phyloP scores from a whole-genome alignment of 306 rosid species.

The Ormosia emarginata region DNA sequence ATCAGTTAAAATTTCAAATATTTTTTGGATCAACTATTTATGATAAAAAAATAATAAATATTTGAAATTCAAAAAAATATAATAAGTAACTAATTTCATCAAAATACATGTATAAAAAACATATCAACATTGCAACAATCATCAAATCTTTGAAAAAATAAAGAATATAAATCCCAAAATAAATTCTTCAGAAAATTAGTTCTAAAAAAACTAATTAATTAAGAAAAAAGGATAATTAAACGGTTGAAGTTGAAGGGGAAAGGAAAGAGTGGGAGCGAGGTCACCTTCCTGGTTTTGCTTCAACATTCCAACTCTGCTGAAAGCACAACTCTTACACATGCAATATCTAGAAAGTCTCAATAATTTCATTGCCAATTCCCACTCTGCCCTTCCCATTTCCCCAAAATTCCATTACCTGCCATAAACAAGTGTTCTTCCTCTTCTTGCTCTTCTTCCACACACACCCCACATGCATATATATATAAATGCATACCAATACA shows the following conservation, averaged over 20 bases:
- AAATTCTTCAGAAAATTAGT: background rate
- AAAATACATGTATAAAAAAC: background rate
- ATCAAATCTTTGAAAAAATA: background rate
- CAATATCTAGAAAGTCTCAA: constrained; percentile 37
- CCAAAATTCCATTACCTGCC: constrained; percentile 22
- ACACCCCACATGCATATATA: constrained; percentile 28
- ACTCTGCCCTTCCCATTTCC: constrained; percentile 29
- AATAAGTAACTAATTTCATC: background rate
- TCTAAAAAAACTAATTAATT: background rate
- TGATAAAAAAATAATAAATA: no score
- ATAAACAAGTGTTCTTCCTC: background rate
- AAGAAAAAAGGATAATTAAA: constrained; percentile 1
- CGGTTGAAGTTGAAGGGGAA: constrained; percentile 12
- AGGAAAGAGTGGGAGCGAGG: constrained; percentile 68
- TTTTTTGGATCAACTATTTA: no score
- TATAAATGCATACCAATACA: constrained; percentile 44
- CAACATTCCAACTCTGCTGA: constrained; percentile 68
- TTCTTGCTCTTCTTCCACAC: constrained; percentile 16
- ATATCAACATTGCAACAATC: background rate
- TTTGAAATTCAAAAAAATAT: no score
- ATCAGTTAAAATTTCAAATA: no score
- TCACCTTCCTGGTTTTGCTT: constrained; percentile 82
- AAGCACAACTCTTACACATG: constrained; percentile 46
- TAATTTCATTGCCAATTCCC: constrained; percentile 23
- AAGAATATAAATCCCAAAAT: background rate